phyloP scores from a whole-genome alignment of 1,284 basidiomycete species.

The Peniophora sp. region DNA sequence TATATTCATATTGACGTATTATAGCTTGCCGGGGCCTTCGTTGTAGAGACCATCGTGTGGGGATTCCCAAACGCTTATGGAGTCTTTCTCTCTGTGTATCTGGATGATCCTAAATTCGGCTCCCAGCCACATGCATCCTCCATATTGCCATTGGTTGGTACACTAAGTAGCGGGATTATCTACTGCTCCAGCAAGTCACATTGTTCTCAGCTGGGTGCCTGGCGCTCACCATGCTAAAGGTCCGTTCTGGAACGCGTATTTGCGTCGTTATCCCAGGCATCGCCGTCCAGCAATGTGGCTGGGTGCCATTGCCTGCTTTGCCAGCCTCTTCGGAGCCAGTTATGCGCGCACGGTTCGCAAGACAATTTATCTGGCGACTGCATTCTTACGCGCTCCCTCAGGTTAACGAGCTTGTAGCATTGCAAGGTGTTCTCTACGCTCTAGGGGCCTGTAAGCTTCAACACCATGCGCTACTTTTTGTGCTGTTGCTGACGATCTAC shows the following conservation, averaged over 20 bases:
- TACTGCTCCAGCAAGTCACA: constrained; percentile 25
- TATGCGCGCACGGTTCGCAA: constrained; percentile 21
- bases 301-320: constrained; percentile 21
- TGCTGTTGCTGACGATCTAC: background rate
- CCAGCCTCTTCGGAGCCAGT: constrained; percentile 27
- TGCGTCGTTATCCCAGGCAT: constrained; percentile 22
- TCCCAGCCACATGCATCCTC: constrained; percentile 17
- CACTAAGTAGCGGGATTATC: constrained; percentile 24
- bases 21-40: constrained; percentile 25
- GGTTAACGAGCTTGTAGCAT: constrained; percentile 20
- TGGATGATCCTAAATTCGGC: constrained; percentile 18
- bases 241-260: constrained; percentile 19
- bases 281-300: constrained; percentile 22
- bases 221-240: constrained; percentile 8
- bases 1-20: background rate
- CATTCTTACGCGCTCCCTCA: constrained; percentile 7
- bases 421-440: constrained; percentile 22
- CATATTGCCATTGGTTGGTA: constrained; percentile 27
- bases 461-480: background rate
- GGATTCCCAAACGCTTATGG: constrained; percentile 27
- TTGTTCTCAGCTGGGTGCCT: background rate
- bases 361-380: too few relatives aligned
- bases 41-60: constrained; percentile 29
- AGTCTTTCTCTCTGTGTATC: constrained; percentile 24
- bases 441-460: constrained; percentile 19